phyloP scores from a whole-genome alignment of 2,329 filamentous ascomycete genomes.

The Xylaria arbuscula region DNA sequence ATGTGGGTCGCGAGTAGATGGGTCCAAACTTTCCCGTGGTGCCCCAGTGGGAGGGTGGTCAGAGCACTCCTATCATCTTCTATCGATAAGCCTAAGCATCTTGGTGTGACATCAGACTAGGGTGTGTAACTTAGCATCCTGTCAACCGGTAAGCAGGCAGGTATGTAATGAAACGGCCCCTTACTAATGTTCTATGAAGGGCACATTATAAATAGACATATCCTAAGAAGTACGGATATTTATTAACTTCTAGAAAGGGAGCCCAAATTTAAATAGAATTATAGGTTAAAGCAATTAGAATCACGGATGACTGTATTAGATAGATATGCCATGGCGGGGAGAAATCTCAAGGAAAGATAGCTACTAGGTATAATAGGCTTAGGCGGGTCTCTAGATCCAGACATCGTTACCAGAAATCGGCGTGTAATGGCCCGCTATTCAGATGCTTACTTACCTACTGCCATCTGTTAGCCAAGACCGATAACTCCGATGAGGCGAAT shows the following conservation, averaged over 20 bases:
- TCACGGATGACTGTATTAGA: background rate
- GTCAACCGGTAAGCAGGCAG: too few relatives aligned
- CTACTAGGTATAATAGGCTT: background rate
- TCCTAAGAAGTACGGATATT: too few relatives aligned
- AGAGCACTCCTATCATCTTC: background rate
- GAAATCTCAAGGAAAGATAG: background rate
- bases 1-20: conserved; percentile 20
- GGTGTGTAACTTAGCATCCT: too few relatives aligned
- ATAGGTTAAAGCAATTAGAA: background rate
- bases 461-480: conserved; percentile 31
- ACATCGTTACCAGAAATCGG: background rate
- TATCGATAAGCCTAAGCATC: background rate
- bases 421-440: background rate
- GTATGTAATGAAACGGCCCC: too few relatives aligned
- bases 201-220: too few relatives aligned
- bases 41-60: background rate
- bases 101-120: too few relatives aligned
- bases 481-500: conserved; percentile 38
- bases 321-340: background rate
- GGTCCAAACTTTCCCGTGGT: background rate
- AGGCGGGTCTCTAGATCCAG: background rate
- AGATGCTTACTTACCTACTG: background rate
- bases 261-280: too few relatives aligned
- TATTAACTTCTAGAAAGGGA: background rate
- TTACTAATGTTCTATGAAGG: too few relatives aligned